phyloP scores from a whole-genome alignment of 768 basidiomycete species.

The Hygrocybe punicea region DNA sequence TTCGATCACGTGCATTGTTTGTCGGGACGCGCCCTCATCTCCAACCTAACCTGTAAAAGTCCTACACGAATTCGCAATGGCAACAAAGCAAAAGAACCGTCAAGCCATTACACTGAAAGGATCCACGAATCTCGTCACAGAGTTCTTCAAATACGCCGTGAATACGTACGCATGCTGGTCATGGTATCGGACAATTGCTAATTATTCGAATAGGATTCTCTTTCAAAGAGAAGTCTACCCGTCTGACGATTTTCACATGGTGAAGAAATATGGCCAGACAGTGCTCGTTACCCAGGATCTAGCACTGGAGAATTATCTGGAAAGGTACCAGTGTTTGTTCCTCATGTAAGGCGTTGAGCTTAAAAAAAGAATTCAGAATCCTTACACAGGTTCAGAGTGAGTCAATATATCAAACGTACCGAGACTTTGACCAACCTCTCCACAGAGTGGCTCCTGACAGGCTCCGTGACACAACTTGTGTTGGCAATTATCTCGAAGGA shows the following conservation, averaged over 20 bases:
- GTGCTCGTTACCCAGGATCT: constrained; percentile 93
- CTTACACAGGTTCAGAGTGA: constrained; percentile 88
- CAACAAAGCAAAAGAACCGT: constrained; percentile 49
- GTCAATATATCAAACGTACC: constrained; percentile 25
- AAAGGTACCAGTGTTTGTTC: constrained; percentile 49
- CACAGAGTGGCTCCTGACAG: constrained; percentile 89
- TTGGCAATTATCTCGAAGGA: constrained; percentile 96
- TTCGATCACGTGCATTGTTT: constrained; percentile 21
- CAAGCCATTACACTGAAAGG: constrained; percentile 94
- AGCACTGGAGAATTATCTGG: constrained; percentile 89
- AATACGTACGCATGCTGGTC: constrained; percentile 67
- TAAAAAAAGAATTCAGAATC: constrained; percentile 51
- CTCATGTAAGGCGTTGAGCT: constrained; percentile 1
- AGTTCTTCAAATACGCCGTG: constrained; percentile 99
- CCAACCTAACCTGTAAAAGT: no score
- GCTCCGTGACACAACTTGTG: constrained; percentile 90
- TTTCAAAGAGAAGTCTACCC: constrained; percentile 98
- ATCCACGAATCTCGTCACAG: constrained; percentile 87
- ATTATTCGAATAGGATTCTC: constrained; percentile 60
- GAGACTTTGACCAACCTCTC: neutral
- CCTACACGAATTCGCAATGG: neutral
- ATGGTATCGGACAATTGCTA: neutral
- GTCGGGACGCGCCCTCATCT: no score
- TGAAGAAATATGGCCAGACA: constrained; percentile 97
- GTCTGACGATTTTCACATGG: constrained; percentile 98